Evolutionary conservation across 495 filamentous ascomycete species (phyloP), one percentile per base, ranked within the genome.

Genomic region (Penicillium turbatum): DNA sequence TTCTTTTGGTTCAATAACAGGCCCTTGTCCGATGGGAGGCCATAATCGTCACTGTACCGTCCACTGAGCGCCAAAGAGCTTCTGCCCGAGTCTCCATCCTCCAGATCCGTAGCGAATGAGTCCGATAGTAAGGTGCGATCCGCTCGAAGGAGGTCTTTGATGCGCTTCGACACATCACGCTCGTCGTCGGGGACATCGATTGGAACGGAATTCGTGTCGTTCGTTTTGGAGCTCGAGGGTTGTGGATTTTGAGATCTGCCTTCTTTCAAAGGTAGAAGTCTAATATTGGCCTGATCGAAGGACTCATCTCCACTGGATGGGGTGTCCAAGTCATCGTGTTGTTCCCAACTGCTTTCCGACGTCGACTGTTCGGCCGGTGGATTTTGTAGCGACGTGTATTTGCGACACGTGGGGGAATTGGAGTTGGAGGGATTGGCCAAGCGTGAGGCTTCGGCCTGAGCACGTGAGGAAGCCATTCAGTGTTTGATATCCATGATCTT

Each of bases 1-100:
- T 49, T 26, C 2, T 2, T 21, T 27, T 24, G n/a, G 43, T 37
- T 48, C 50, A 43, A 16, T 6, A 46, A 16, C 27, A 17, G 16
- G 11, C 29, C 37, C 42, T 63, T 60, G n/a, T 58, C 44, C 10
- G 50, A n/a, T 31, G 50, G 49, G n/a, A 51, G 10, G 0, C 61
- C 63, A 48, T 62, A 66, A 13, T 60, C 60, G 17, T 68, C 65
- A 16, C 56, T 57, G 12, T 62, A 66, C 6, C 58, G 54, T 10
- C 66, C 65, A 16, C 56, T 55, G n/a, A 65, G 35, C 6, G 36
- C 35, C 27, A 56, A 38, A 12, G 52, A 48, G 10, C 17, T 16
- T 40, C 37, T 48, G 35, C 40, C 13, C 11, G 62, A 62, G 26
- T 52, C 41, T 6, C 47, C 53, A 32, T 60, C 61, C 19, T 67